phyloP scores from a whole-genome alignment of 1,284 basidiomycete species.

The Sutorius eximius region DNA sequence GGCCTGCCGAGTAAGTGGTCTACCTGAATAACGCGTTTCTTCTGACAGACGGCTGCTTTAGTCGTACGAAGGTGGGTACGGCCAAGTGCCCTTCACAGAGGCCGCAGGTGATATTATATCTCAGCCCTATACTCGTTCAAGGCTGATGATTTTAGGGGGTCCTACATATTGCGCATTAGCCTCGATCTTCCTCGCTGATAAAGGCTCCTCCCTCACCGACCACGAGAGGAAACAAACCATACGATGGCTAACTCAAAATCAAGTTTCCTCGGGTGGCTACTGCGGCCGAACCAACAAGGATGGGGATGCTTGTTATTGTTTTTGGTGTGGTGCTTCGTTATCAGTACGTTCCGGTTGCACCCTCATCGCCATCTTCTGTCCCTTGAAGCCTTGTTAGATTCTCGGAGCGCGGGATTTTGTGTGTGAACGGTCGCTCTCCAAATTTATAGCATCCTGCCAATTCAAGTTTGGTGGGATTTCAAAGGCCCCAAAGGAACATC shows the following conservation, averaged over 20 bases:
- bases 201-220: slow-evolving; percentile 37
- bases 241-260: slow-evolving; percentile 78
- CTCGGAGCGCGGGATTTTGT: slow-evolving; percentile 59
- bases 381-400: slow-evolving; percentile 47
- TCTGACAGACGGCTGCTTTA: slow-evolving; percentile 34
- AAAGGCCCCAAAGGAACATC: slow-evolving; percentile 74
- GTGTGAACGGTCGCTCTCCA: slow-evolving; percentile 52
- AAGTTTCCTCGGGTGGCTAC: slow-evolving; percentile 72
- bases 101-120: slow-evolving; percentile 64
- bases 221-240: slow-evolving; percentile 54
- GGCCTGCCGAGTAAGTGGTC: slow-evolving; percentile 59
- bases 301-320: slow-evolving; percentile 91
- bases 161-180: slow-evolving; percentile 92
- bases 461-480: slow-evolving; percentile 84
- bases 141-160: slow-evolving; percentile 59
- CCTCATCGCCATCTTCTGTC: not conserved
- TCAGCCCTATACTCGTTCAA: not conserved
- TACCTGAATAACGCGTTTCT: not conserved
- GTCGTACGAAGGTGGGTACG: slow-evolving; percentile 94
- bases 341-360: slow-evolving; percentile 46
- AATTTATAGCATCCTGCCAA: slow-evolving; percentile 75
- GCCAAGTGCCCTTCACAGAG: slow-evolving; percentile 78
- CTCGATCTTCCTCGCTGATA: slow-evolving; percentile 59
- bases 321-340: slow-evolving; percentile 86
- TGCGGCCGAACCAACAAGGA: slow-evolving; percentile 83